Evolutionary conservation across 768 basidiomycete genomes (phyloP), one percentile per base, ranked within the genome.

Genomic region (Lactarius indigo): DNA sequence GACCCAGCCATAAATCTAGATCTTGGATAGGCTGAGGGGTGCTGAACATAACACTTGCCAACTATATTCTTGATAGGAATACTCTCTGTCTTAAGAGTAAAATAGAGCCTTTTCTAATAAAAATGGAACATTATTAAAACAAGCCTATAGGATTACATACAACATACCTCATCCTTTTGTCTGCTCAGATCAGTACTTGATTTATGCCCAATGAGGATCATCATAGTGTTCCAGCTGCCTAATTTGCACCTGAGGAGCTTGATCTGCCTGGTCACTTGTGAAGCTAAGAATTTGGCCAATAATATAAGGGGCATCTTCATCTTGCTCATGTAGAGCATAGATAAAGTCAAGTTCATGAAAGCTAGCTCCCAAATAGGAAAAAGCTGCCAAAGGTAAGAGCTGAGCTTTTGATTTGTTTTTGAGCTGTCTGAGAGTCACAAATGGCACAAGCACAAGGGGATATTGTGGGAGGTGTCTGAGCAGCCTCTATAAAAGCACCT

Each of bases 341-440:
- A 89, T 80, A 66, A 85, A 90, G 68, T 91, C 90, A 55, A 80
- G 59, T 10, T 77, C 61, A 70, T 91, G 90, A 72, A 86, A 91
- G 0, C 72, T 68, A 12, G 78, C 73, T 3, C 83, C 83, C 50
- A 78, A 72, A 17, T 81, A 76, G 2, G 79, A 71, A 31, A 31
- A 82, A 76, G 6, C 81, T 82, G 52, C 75, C 75, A 41, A 72
- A 66, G 0, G 4, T 74, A 73, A 42, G 75, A 72, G 13, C 72
- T 69, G 17, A 75, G 71, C 37, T 39, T 37, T 65, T 37, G 26
- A 31, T 39, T 31, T 41, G 31, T 0, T 18, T 62, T 26, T 65
- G 54, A 18, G 31, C 35, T 17, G 39, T n/a, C 20, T 60, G 31
- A 54, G 39, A 44, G 20, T 56, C 61, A 59, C 69, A 70, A 26